A percentile compares a stretch with the other conserved stretches of the same genome.
phyloP scores from a whole-genome alignment of 2,329 filamentous ascomycete genomes.

The Emmonsiellopsis sp. region DNA sequence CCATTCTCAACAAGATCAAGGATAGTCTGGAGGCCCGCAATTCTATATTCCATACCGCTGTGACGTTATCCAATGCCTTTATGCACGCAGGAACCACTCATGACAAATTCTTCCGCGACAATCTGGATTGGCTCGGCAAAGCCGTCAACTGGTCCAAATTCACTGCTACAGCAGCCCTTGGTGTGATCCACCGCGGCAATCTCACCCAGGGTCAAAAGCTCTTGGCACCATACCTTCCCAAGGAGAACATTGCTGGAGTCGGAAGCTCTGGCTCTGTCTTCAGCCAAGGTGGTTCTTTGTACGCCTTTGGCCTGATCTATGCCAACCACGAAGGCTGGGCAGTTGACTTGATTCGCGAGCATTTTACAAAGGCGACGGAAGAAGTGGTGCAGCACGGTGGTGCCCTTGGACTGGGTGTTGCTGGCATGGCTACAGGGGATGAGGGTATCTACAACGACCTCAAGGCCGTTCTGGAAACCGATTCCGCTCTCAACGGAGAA shows the following conservation, averaged over 20 bases:
- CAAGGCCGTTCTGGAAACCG: conserved; percentile 77
- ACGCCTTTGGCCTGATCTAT: conserved; percentile 91
- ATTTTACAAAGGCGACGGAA: conserved; percentile 40
- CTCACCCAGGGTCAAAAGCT: conserved; percentile 87
- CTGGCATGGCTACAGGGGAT: conserved; percentile 92
- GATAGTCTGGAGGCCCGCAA: conserved; percentile 93
- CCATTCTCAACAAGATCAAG: conserved; percentile 89
- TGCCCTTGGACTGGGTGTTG: conserved; percentile 87
- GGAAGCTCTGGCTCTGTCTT: conserved; percentile 78
- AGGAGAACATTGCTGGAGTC: conserved; percentile 49
- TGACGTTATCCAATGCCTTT: conserved; percentile 96
- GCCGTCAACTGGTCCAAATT: conserved; percentile 99
- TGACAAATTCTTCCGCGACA: conserved; percentile 97
- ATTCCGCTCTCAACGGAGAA: conserved; percentile 94
- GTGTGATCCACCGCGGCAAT: conserved; percentile 94
- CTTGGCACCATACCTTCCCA: conserved; percentile 86
- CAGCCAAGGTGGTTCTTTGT: conserved; percentile 91
- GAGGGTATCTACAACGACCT: conserved; percentile 86
- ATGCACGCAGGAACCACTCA: conserved; percentile 99
- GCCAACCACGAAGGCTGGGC: conserved; percentile 94
- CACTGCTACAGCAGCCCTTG: conserved; percentile 88
- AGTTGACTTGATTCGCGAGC: conserved; percentile 37
- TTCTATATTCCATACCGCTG: conserved; percentile 95
- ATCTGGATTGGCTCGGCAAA: conserved; percentile 95
- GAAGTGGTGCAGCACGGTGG: conserved; percentile 97